Evolutionary conservation across 352 stramenopile genomes (phyloP).

Genomic region (Phytophthora quininea): DNA sequence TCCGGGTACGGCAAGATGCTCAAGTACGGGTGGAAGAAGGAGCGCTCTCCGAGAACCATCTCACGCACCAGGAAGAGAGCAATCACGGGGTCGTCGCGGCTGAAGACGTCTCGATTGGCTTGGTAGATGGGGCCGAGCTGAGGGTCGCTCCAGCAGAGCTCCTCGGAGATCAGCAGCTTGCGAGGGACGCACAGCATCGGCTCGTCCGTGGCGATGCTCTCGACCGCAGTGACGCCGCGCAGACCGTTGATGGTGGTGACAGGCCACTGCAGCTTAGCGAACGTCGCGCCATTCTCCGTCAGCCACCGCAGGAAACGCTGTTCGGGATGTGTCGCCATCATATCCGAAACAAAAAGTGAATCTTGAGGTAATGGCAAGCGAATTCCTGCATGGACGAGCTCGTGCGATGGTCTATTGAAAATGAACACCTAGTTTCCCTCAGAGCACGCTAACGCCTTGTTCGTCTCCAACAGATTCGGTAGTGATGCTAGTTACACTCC

Average conservation of each 20-base stretch:
- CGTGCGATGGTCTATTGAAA: no score
- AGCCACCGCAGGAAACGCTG: conserved; percentile 79
- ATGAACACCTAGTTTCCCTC: neutral
- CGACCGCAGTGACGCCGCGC: conserved; percentile 61
- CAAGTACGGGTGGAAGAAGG: conserved; percentile 91
- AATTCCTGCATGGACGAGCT: no score
- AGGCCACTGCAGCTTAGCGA: conserved; percentile 86
- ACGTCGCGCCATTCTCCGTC: conserved; percentile 62
- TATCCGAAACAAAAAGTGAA: neutral
- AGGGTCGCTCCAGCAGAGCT: conserved; percentile 57
- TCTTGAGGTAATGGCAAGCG: no score
- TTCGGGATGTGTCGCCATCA: conserved; percentile 27
- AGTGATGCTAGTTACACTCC: conserved; percentile 39
- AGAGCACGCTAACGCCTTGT: neutral
- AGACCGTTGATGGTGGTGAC: conserved; percentile 39
- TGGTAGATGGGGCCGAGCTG: conserved; percentile 52
- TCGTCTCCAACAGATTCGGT: neutral
- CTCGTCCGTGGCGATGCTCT: conserved; percentile 61
- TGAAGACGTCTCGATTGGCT: conserved; percentile 69
- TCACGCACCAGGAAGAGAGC: conserved; percentile 87
- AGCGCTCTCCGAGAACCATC: conserved; percentile 55
- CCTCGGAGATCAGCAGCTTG: conserved; percentile 78
- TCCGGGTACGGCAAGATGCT: conserved; percentile 78
- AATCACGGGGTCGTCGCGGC: conserved; percentile 83
- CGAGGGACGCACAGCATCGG: conserved; percentile 72